Evolutionary conservation across 2,329 filamentous ascomycete species (phyloP), one percentile per base, ranked within the genome.

Genomic region (Pyrenochaeta sp.): DNA sequence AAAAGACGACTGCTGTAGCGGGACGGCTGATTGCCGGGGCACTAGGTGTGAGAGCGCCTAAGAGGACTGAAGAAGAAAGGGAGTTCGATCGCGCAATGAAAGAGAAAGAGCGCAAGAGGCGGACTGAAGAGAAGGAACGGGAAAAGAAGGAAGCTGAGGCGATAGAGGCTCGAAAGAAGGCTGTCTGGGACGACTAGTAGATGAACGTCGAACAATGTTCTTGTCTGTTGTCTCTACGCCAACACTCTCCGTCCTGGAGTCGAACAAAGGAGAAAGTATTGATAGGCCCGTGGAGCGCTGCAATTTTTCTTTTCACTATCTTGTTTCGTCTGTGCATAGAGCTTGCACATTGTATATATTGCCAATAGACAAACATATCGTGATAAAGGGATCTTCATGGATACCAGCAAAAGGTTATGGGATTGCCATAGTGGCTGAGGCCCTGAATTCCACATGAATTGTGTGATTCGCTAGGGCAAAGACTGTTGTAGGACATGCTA

Each of bases 1-100:
- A 97, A 77, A 99, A 97, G 81, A 96, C 93, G 58, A 96, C 96
- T 56, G 91, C 92, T 0, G 92, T 96, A 33, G 95, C 95, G 4
- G 86, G 90, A 57, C 83, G 95, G 54, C 83, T 99, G 85, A 98
- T 99, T 73, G 92, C 92, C 0, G 90, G 90, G 3, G 92, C 91
- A 0, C 79, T 98, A 61, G 95, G 95, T 0, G 85, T 97, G 49
- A 87, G 88, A 68, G 87, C 88, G 30, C 91, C 92, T 29, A 89
- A 86, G 79, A 85, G 88, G 74, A 97, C 92, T 1, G 92, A 96
- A 58, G 93, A 97, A 78, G 90, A 97, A 81, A 85, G 83, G 65
- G 90, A 91, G 48, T 98, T 95, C 73, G 93, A 98, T 68, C 86
- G 83, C 62, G 89, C 90, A 1, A 81, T 95, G 56, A 87, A 89